Conservation (phyloP, 208 protist genomes). For the Wallacemonas rigidus region DNA sequence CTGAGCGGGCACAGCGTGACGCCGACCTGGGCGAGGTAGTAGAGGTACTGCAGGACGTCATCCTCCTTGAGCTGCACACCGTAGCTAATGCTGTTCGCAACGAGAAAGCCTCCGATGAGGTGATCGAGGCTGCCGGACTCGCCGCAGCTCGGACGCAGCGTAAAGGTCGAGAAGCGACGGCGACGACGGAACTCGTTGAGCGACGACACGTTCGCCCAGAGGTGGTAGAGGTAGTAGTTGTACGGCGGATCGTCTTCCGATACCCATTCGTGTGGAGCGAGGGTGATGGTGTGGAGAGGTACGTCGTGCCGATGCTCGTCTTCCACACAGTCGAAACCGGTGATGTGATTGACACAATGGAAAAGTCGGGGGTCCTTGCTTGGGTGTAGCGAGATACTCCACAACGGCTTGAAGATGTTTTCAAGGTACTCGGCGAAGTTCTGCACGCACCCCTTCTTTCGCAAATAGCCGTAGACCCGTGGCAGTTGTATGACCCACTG, state of each 20-base stretch:
- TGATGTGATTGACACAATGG: conserved; percentile 96
- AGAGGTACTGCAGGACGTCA: conserved; percentile 97
- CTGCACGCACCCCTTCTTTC: conserved; percentile 70
- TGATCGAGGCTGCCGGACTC: conserved; percentile 93
- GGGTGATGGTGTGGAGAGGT: conserved; percentile 61
- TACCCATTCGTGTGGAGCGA: conserved; percentile 93
- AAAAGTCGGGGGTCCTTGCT: conserved; percentile 94
- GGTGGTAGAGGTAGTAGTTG: conserved; percentile 98
- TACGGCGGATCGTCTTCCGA: conserved; percentile 97
- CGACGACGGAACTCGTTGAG: conserved; percentile 95
- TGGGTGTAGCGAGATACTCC: conserved; percentile 96
- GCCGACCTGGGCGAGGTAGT: conserved; percentile 98
- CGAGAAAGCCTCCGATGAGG: conserved; percentile 94
- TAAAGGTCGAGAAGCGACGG: conserved; percentile 93
- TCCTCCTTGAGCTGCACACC: conserved; percentile 94
- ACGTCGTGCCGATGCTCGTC: conserved; percentile 92
- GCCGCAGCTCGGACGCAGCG: conserved; percentile 97
- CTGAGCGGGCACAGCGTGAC: conserved; percentile 97
- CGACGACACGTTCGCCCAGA: conserved; percentile 98
- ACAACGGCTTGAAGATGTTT: conserved; percentile 98
- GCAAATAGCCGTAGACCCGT: conserved; percentile 93
- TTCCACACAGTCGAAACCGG: conserved; percentile 98
- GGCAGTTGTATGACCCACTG: conserved; percentile 98
- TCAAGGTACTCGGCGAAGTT: conserved; percentile 96
- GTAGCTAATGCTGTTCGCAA: conserved; percentile 96